Evolutionary conservation across 2,329 filamentous ascomycete species (phyloP).

Genomic region (Ceratocystis eucalypticola): DNA sequence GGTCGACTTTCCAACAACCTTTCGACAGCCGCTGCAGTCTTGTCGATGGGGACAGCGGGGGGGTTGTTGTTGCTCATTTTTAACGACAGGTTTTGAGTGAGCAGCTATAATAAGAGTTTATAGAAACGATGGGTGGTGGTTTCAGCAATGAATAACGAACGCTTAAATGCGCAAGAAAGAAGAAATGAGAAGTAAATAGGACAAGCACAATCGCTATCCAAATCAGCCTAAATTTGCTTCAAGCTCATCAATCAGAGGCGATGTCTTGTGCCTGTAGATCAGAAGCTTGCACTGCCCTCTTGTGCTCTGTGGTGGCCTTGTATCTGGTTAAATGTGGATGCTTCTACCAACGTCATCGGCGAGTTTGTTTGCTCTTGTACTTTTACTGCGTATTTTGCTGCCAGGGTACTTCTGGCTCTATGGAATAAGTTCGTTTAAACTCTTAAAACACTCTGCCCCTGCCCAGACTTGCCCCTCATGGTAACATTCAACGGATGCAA

Average conservation of each 20-base stretch:
- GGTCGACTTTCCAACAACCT: constrained; percentile 37
- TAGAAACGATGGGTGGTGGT: not conserved
- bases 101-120: not conserved
- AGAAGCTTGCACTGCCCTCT: constrained; percentile 17
- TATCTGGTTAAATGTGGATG: constrained; percentile 2
- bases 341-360: constrained; percentile 9
- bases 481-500: not conserved
- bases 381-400: constrained; percentile 4
- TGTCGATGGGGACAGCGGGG: constrained; percentile 1
- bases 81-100: not conserved
- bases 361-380: not conserved
- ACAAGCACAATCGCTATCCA: not conserved
- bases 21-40: constrained; percentile 30
- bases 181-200: not conserved
- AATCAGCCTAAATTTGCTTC: constrained; percentile 21
- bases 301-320: not conserved
- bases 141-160: not conserved
- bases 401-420: not conserved
- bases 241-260: not conserved
- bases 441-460: not conserved
- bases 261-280: constrained; percentile 16
- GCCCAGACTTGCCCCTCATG: not conserved
- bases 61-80: constrained; percentile 3
- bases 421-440: not conserved
- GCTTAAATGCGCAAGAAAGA: not conserved